Base-by-base conservation (phyloP, 768 basidiomycete genomes). In the Pleurotus cornucopiae region DNA sequence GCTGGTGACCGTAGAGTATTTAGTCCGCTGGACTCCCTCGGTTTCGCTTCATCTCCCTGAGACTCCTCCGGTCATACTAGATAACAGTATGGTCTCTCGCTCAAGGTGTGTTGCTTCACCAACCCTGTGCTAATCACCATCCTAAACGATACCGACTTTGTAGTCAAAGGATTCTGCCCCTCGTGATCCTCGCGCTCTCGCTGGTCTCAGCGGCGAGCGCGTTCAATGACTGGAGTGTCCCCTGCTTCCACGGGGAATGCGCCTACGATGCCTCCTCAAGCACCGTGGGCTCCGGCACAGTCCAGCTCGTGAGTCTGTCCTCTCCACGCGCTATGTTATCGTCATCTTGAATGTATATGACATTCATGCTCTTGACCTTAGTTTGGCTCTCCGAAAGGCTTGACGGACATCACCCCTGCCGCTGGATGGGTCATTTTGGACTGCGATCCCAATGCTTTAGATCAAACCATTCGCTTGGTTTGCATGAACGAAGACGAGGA, bases 371-470 rank as follows among this genome's bases (percentile, higher is more conserved):
- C 13, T 25, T 23, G 12, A 14, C 11, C 38, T n/a, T 37, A 49
- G 48, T 14, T n/a, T 49, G 48, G 48, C 25, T 49, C 48, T 6
- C 48, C 48, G 9, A 49, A 34, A 37, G 21, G 26, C n/a, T 7
- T 49, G 25, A 49, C 48, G 48, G 48, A 49, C 23, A 49, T 49
- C 25, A 49, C 48, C 6, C 26, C 48, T 34, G 48, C 48, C 12
- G 48, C 48, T 26, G 48, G 48, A 18, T 49, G 48, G 48, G 48
- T 49, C 3, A 37, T 49, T 23, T 34, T 49, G 48, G 48, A 49
- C 25, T 49, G 48, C n/a, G 48, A 49, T n/a, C 48, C 48, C 26
- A 14, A 49, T 14, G 25, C 25, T n/a, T 37, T 49, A 11, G 38
- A 49, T 5, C 48, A 49, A 34, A 37, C 30, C 11, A 49, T 49